phyloP scores from a whole-genome alignment of 129 eudicot species.

The Saussurea involucrata region DNA sequence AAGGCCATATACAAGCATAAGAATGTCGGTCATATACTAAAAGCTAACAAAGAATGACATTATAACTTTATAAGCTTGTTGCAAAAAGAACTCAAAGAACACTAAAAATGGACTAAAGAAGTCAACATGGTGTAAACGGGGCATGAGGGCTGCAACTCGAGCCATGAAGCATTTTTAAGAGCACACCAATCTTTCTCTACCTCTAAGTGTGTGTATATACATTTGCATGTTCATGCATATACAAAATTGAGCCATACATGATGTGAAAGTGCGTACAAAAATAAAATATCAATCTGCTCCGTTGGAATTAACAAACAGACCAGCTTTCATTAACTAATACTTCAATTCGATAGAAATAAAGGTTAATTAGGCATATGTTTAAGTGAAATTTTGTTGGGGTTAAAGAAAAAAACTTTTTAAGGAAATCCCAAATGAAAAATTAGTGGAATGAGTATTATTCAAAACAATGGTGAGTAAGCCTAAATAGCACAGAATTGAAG shows the following conservation, averaged over 20 bases:
- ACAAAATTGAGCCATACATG: not conserved
- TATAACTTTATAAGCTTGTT: not conserved
- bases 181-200: not conserved
- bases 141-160: not conserved
- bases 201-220: not conserved
- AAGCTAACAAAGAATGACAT: not conserved
- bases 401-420: not conserved
- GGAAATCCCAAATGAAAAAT: not conserved
- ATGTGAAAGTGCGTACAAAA: not conserved
- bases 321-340: not conserved
- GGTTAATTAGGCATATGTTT: too few relatives aligned
- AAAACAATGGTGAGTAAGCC: not conserved
- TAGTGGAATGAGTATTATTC: not conserved
- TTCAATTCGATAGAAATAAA: not conserved
- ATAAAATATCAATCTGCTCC: not conserved
- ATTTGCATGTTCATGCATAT: constrained; percentile 3
- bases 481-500: not conserved
- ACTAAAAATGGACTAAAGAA: not conserved
- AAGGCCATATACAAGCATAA: not conserved
- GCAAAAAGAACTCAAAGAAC: not conserved
- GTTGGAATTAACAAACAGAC: not conserved
- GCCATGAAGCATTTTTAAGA: not conserved
- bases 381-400: not conserved
- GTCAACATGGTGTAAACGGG: not conserved
- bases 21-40: not conserved